Evolutionary conservation across 208 protist genomes (phyloP).

Genomic region (Wallacemonas sp.): DNA sequence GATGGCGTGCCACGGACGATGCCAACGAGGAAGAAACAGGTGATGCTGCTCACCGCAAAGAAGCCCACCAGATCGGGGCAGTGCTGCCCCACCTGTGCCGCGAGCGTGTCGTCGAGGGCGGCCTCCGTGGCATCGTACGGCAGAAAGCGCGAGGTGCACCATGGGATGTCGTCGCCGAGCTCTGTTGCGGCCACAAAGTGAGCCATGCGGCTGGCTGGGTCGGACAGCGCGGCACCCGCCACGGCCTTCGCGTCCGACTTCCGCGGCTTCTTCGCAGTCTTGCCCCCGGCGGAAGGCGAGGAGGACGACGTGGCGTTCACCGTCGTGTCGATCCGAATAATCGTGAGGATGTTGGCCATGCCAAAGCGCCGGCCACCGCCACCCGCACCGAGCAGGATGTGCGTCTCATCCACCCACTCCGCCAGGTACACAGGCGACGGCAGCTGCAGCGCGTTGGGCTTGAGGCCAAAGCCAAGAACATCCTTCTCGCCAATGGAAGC

Average conservation of each 20-base stretch:
- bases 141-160: conserved; percentile 75
- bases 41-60: conserved; percentile 72
- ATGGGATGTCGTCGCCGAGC: conserved; percentile 72
- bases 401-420: conserved; percentile 55
- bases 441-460: conserved; percentile 56
- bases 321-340: conserved; percentile 41
- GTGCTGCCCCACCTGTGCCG: conserved; percentile 20
- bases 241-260: not conserved
- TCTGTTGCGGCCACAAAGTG: conserved; percentile 62
- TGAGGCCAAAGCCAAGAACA: conserved; percentile 4
- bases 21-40: conserved; percentile 58
- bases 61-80: conserved; percentile 46
- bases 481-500: conserved; percentile 8
- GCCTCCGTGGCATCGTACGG: conserved; percentile 27
- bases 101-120: conserved; percentile 20
- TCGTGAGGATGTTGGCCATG: conserved; percentile 77
- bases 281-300: too few species aligned
- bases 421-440: conserved; percentile 81
- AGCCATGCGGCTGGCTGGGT: conserved; percentile 27
- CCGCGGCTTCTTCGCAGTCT: too few species aligned
- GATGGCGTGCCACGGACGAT: conserved; percentile 30
- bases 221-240: not conserved
- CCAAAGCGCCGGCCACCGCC: conserved; percentile 81
- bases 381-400: conserved; percentile 77
- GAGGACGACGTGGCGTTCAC: too few species aligned